phyloP scores from a whole-genome alignment of 1,139 yeast genomes.

The Magnusiomyces clavatus region DNA sequence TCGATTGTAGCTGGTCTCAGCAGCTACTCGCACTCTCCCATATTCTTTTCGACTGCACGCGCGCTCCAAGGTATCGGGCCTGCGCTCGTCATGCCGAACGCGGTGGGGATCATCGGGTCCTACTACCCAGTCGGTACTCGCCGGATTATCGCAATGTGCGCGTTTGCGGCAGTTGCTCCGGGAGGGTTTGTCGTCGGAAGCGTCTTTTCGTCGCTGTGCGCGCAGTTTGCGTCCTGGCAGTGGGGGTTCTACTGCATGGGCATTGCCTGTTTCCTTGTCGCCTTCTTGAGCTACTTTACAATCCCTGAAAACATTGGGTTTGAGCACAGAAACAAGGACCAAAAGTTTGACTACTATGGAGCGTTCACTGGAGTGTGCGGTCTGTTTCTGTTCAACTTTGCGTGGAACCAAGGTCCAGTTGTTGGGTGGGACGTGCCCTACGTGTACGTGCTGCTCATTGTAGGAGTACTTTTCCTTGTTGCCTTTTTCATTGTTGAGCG shows the following conservation, averaged over 20 bases:
- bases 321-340: constrained; percentile 24
- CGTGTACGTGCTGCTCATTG: constrained; percentile 43
- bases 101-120: constrained; percentile 47
- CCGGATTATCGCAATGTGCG: constrained; percentile 39
- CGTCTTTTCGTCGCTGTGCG: constrained; percentile 40
- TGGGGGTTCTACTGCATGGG: constrained; percentile 48
- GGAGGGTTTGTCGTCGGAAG: constrained; percentile 48
- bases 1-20: constrained; percentile 47
- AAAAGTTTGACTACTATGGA: constrained; percentile 42
- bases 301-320: constrained; percentile 35
- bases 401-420: constrained; percentile 58
- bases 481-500: constrained; percentile 36
- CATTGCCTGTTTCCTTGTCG: constrained; percentile 33
- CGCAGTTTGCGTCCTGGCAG: constrained; percentile 45
- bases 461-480: constrained; percentile 37
- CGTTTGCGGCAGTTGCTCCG: constrained; percentile 56
- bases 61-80: constrained; percentile 57
- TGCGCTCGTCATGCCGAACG: constrained; percentile 50
- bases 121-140: constrained; percentile 41
- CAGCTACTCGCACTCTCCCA: constrained; percentile 33
- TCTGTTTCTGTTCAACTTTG: constrained; percentile 44
- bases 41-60: constrained; percentile 45
- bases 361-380: constrained; percentile 43
- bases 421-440: constrained; percentile 49
- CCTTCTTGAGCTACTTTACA: constrained; percentile 32